Evolutionary conservation across 2,329 filamentous ascomycete species (phyloP).

Genomic region (Mycosphaerella arachidis): DNA sequence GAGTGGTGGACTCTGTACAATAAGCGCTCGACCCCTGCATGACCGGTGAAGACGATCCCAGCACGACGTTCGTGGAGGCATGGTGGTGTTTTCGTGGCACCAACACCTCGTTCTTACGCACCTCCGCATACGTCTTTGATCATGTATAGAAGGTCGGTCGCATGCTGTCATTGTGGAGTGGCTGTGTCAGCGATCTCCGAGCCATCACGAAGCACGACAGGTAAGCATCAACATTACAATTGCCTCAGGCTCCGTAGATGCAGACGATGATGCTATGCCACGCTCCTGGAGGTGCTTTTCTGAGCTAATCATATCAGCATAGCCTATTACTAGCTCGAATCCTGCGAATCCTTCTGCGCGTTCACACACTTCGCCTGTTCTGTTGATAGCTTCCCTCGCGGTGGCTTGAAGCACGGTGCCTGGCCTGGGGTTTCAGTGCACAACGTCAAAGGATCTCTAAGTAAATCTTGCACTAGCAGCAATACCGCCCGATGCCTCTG

Average conservation of each 20-base stretch:
- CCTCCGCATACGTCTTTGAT: not conserved
- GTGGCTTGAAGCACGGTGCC: not conserved
- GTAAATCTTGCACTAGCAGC: not conserved
- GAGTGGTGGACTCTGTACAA: not conserved
- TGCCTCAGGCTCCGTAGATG: not conserved
- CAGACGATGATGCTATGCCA: not conserved
- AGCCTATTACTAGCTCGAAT: not conserved
- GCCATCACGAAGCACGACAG: not conserved
- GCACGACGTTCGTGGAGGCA: not conserved
- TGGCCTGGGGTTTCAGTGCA: not conserved
- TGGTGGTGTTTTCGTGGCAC: not conserved
- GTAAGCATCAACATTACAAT: not conserved
- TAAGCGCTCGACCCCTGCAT: not conserved
- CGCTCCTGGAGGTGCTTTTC: not conserved
- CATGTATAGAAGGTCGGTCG: not conserved
- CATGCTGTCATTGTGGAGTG: not conserved
- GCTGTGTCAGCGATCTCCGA: not conserved
- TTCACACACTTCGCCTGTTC: not conserved
- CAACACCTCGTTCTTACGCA: too few species aligned
- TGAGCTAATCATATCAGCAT: not conserved
- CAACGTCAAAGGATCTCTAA: not conserved
- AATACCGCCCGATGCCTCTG: not conserved
- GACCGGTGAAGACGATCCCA: not conserved
- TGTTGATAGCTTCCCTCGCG: not conserved
- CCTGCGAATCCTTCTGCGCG: not conserved